These are phyloP conservation scores for Diatrype stigma DNA, from an alignment of 2,329 filamentous ascomycete species.

Conservation along the genomic window DNA sequence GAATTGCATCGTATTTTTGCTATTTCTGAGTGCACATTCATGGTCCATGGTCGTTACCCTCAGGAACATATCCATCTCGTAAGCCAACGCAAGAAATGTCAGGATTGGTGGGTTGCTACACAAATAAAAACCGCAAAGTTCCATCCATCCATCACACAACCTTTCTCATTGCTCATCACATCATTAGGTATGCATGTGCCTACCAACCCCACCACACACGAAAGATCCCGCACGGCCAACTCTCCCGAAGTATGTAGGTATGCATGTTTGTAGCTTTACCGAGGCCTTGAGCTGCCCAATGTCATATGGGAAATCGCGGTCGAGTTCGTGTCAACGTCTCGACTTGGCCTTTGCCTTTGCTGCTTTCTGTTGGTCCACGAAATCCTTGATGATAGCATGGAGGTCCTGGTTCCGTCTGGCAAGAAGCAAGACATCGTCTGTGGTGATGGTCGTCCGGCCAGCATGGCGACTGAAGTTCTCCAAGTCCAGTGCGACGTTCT, in stretches of 20 bases:
- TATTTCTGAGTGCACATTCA: no score
- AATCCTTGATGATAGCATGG: slow-evolving; percentile 67
- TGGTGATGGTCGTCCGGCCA: slow-evolving; percentile 72
- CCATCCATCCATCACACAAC: background rate
- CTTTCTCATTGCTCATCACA: background rate
- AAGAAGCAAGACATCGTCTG: slow-evolving; percentile 83
- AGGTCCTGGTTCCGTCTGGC: slow-evolving; percentile 83
- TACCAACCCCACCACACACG: background rate
- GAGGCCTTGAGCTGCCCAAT: no score
- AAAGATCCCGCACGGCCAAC: no score
- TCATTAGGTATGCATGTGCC: background rate
- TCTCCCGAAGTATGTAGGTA: no score
- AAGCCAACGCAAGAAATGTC: background rate
- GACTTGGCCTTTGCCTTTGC: slow-evolving; percentile 34
- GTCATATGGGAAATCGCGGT: background rate
- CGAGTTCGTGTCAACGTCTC: slow-evolving; percentile 20
- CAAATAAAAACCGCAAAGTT: background rate
- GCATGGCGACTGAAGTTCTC: slow-evolving; percentile 68
- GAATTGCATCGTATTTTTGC: no score
- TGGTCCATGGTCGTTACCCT: no score
- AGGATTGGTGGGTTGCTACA: background rate
- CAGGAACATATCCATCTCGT: no score
- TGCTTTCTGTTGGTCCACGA: slow-evolving; percentile 58
- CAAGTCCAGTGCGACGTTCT: slow-evolving; percentile 53
- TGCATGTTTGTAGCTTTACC: no score